Conservation (phyloP, 2,329 filamentous ascomycete genomes). For the Trichoderma semiorbis region DNA sequence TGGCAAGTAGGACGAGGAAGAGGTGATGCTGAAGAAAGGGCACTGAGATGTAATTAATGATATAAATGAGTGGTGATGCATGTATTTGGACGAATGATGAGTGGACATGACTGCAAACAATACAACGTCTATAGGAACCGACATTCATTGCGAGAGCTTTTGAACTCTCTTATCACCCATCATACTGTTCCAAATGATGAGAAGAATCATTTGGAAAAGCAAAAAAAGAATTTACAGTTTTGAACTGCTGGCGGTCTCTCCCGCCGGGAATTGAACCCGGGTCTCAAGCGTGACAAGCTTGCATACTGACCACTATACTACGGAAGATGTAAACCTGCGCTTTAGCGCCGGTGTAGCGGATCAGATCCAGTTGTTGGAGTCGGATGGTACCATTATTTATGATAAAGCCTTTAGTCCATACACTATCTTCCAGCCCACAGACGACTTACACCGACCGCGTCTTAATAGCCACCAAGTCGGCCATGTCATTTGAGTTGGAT, state of each 20-base stretch:
- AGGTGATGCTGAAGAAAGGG: constrained; percentile 20
- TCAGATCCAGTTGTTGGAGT: constrained; percentile 3
- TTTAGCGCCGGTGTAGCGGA: constrained; percentile 17
- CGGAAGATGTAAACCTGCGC: constrained; percentile 19
- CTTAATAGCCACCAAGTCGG: not conserved
- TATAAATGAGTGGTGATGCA: constrained; percentile 19
- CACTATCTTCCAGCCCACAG: not conserved
- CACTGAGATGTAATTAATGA: constrained; percentile 28
- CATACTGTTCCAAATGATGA: too few relatives aligned
- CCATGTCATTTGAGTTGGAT: accelerated
- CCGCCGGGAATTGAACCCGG: constrained; percentile 27
- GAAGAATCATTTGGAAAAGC: too few relatives aligned
- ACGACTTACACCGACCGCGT: not conserved
- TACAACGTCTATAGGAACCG: not conserved
- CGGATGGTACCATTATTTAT: accelerated
- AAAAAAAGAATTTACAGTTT: constrained; percentile 16
- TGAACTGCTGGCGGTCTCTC: constrained; percentile 21
- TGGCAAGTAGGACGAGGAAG: constrained; percentile 32
- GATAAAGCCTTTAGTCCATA: not conserved
- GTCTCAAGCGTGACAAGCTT: constrained; percentile 27
- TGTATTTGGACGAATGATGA: not conserved
- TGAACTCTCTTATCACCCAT: not conserved
- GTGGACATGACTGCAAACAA: not conserved
- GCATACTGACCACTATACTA: constrained; percentile 27
- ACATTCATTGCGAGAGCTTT: not conserved